These are phyloP conservation scores for Anthoceros angustus DNA, from an alignment of 225 moss, liverwort and hornwort genomes.

Conservation along the genomic window DNA sequence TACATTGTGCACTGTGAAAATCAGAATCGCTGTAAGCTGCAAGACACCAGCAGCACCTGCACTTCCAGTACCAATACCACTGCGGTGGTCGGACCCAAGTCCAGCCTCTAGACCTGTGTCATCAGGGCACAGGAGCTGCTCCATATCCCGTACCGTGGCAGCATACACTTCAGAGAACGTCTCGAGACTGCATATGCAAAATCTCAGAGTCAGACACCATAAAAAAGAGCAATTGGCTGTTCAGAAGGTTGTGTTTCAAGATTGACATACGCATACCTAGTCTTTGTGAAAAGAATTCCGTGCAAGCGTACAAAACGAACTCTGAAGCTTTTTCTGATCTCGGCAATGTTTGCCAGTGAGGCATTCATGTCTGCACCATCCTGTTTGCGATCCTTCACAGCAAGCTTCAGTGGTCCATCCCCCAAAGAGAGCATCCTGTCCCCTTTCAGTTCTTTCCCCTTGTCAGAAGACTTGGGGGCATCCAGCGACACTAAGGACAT, in stretches of 20 bases:
- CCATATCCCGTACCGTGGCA: conserved; percentile 66
- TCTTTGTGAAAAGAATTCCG: conserved; percentile 89
- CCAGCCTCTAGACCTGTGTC: conserved; percentile 57
- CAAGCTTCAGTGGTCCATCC: conserved; percentile 63
- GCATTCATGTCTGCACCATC: conserved; percentile 40
- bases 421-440: conserved; percentile 56
- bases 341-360: conserved; percentile 16
- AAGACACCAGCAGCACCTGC: conserved; percentile 68
- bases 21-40: conserved; percentile 70
- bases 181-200: conserved; percentile 48
- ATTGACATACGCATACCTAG: conserved; percentile 43
- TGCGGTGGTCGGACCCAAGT: conserved; percentile 60
- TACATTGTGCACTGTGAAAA: conserved; percentile 91
- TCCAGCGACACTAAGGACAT: conserved; percentile 19
- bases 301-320: conserved; percentile 85
- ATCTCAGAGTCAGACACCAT: not conserved
- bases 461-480: conserved; percentile 26
- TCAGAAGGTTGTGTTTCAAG: not conserved
- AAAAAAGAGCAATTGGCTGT: not conserved
- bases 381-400: conserved; percentile 46
- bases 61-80: conserved; percentile 59
- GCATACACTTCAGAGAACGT: conserved; percentile 78
- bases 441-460: conserved; percentile 30
- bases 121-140: conserved; percentile 60
- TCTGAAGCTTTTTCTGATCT: conserved; percentile 58